Percentiles rank a stretch among this genome's conserved stretches.
These are phyloP conservation scores for Penicillium digitatum DNA, from an alignment of 2,329 filamentous ascomycete species.

Conservation along the genomic window DNA sequence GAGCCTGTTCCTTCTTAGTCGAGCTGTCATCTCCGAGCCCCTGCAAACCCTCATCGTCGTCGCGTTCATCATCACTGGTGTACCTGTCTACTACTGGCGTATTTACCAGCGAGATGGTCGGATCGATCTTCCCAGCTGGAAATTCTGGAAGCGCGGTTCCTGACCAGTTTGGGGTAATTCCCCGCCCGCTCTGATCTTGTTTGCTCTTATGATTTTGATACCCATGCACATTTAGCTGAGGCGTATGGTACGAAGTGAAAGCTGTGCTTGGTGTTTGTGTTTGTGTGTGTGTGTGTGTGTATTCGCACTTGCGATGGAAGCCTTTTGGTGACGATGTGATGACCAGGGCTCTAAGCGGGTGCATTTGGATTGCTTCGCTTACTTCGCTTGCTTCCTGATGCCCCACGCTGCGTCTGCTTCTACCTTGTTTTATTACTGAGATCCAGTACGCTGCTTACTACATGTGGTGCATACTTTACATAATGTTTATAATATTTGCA, in stretches of 20 bases:
- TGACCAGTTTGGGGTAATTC: slow-evolving; percentile 4
- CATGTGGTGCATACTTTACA: background rate
- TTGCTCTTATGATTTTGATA: slow-evolving; percentile 23
- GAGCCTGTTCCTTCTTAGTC: slow-evolving; percentile 81
- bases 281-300: background rate
- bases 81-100: slow-evolving; percentile 86
- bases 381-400: slow-evolving; percentile 1
- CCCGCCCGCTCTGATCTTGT: background rate
- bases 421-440: slow-evolving; percentile 7
- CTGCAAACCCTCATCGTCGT: slow-evolving; percentile 85
- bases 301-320: background rate
- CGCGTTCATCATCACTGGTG: slow-evolving; percentile 74
- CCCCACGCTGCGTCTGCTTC: background rate
- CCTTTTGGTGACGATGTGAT: slow-evolving; percentile 19
- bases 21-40: slow-evolving; percentile 86
- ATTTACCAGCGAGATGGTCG: slow-evolving; percentile 61
- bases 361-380: slow-evolving; percentile 4
- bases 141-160: slow-evolving; percentile 41
- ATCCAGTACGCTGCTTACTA: background rate
- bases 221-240: slow-evolving; percentile 24
- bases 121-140: slow-evolving; percentile 37
- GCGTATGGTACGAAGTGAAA: slow-evolving; percentile 10
- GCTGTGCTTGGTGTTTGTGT: background rate
- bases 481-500: slow-evolving; percentile 5
- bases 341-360: slow-evolving; percentile 13